These are phyloP conservation scores for Fistulifera pelliculosa DNA, from an alignment of 108 stramenopile genomes.

Conservation along the genomic window DNA sequence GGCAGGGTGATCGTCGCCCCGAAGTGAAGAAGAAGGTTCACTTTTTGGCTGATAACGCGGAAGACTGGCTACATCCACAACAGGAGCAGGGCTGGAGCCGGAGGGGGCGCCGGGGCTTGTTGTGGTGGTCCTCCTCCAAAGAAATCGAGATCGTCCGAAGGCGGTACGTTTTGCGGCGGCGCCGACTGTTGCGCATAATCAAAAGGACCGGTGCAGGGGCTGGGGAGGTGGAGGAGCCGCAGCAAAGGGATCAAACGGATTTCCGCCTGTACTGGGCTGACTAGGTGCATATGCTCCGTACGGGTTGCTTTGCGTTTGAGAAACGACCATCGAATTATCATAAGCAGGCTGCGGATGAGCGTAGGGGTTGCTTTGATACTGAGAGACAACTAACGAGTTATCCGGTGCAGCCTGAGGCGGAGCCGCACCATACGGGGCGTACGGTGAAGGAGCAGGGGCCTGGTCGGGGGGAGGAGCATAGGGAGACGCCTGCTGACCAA, in stretches of 20 bases:
- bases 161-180: slow-evolving; percentile 9
- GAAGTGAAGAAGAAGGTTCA: slow-evolving; percentile 11
- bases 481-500: not conserved
- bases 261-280: slow-evolving; percentile 8
- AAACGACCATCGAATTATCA: not conserved
- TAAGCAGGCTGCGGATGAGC: not conserved
- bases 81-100: slow-evolving; percentile 17
- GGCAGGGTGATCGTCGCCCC: not conserved
- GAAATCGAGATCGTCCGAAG: slow-evolving; percentile 1
- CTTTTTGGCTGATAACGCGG: slow-evolving; percentile 5
- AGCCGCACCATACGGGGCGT: not conserved
- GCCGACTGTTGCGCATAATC: slow-evolving; percentile 8
- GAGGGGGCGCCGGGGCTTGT: slow-evolving; percentile 15
- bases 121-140: not conserved
- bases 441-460: not conserved
- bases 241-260: slow-evolving; percentile 6
- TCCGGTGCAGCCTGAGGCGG: not conserved
- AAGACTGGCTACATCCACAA: slow-evolving; percentile 6
- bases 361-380: not conserved
- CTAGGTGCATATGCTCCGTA: slow-evolving; percentile 2
- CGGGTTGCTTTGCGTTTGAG: not conserved
- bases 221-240: slow-evolving; percentile 12
- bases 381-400: not conserved
- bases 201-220: too few species aligned
- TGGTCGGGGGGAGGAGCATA: too few species aligned